phyloP scores from a whole-genome alignment of 1,139 yeast species.

The Sugiyamaella sp. region DNA sequence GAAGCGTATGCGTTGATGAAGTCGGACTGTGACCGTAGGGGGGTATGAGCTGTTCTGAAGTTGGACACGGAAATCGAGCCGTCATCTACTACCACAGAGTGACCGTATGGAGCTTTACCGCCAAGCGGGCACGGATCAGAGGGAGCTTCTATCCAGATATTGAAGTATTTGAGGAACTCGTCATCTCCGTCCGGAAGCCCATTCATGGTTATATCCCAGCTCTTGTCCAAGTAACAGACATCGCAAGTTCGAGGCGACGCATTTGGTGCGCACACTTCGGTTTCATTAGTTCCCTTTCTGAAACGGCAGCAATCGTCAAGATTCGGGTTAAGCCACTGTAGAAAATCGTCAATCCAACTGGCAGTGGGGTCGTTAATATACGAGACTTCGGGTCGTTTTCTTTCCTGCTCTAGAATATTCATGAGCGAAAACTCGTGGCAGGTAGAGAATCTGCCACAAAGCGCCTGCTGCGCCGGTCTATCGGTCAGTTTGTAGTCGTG shows the following conservation, averaged over 20 bases:
- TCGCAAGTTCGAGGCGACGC: conserved; percentile 76
- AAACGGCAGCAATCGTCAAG: conserved; percentile 82
- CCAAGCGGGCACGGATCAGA: conserved; percentile 95
- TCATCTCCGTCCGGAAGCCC: conserved; percentile 75
- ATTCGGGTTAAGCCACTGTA: conserved; percentile 84
- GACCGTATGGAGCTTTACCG: conserved; percentile 89
- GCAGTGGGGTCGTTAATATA: conserved; percentile 81
- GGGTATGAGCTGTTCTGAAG: conserved; percentile 79
- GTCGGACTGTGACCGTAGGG: conserved; percentile 80
- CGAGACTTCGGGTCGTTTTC: conserved; percentile 63
- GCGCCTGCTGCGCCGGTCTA: conserved; percentile 62
- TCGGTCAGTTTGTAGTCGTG: conserved; percentile 63
- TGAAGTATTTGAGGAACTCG: conserved; percentile 71
- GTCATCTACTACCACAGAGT: conserved; percentile 54
- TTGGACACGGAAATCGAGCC: conserved; percentile 58
- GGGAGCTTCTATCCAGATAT: conserved; percentile 80
- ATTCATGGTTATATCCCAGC: conserved; percentile 74
- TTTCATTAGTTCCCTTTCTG: conserved; percentile 47
- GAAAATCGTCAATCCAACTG: conserved; percentile 90
- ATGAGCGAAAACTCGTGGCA: conserved; percentile 79
- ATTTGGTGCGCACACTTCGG: conserved; percentile 64
- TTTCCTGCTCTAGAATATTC: conserved; percentile 86
- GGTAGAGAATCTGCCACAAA: conserved; percentile 87
- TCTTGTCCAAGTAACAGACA: conserved; percentile 62
- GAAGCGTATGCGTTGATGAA: conserved; percentile 79